These are phyloP conservation scores for Keithomyces neogunnii DNA, from an alignment of 2,329 filamentous ascomycete genomes.

Conservation along the genomic window DNA sequence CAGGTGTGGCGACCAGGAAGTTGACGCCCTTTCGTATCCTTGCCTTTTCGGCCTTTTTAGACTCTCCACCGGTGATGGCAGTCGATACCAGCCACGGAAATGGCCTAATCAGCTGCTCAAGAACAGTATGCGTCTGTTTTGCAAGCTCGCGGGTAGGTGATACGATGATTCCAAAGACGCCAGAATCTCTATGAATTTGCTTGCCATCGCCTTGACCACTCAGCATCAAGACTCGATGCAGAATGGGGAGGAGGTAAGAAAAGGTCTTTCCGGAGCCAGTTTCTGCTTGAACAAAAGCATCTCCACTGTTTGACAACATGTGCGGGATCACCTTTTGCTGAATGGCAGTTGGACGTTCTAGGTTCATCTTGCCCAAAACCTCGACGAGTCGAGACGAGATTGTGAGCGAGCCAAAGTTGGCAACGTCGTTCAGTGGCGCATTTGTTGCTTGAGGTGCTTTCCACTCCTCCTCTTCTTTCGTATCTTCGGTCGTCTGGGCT, in stretches of 20 bases:
- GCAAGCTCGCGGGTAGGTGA: conserved; percentile 90
- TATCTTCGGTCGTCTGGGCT: conserved; percentile 53
- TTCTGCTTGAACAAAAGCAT: conserved; percentile 94
- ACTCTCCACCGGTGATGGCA: conserved; percentile 64
- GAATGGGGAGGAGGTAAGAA: conserved; percentile 87
- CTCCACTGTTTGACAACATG: conserved; percentile 69
- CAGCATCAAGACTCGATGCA: conserved; percentile 77
- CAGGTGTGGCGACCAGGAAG: conserved; percentile 90
- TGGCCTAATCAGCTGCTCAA: conserved; percentile 79
- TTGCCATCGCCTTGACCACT: conserved; percentile 46
- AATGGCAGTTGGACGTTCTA: conserved; percentile 89
- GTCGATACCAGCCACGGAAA: conserved; percentile 92
- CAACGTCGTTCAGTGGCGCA: conserved; percentile 76
- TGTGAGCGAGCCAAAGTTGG: conserved; percentile 79
- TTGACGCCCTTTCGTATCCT: conserved; percentile 88
- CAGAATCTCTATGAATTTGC: conserved; percentile 72
- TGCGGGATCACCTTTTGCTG: conserved; percentile 83
- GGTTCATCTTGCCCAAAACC: conserved; percentile 77
- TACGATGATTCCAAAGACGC: conserved; percentile 87
- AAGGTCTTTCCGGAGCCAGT: conserved; percentile 97
- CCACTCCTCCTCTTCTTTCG: conserved; percentile 41
- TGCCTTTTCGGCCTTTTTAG: conserved; percentile 80
- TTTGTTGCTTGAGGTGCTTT: conserved; percentile 69
- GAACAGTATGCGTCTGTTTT: conserved; percentile 82
- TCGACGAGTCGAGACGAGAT: conserved; percentile 72